These are phyloP conservation scores for Alternaria consortialis DNA, from an alignment of 2,329 filamentous ascomycete genomes.

Conservation along the genomic window DNA sequence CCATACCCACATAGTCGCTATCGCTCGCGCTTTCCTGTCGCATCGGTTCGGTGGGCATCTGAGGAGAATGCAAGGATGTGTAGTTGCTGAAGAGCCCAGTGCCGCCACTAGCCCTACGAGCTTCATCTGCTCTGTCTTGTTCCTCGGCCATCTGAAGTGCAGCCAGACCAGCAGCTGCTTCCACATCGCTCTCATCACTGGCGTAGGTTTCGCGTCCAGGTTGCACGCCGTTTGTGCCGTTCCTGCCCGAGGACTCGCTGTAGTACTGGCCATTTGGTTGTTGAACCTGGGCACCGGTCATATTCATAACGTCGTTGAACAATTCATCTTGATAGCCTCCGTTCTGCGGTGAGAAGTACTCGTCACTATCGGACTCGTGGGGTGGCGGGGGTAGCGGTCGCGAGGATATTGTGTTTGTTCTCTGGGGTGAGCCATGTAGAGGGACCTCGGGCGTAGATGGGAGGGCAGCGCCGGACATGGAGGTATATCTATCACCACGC, in stretches of 20 bases:
- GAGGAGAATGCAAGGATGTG: slow-evolving; percentile 51
- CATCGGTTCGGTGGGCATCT: slow-evolving; percentile 49
- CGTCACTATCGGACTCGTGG: slow-evolving; percentile 58
- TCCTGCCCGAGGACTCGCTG: slow-evolving; percentile 31
- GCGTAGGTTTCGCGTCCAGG: slow-evolving; percentile 39
- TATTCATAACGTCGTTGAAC: slow-evolving; percentile 65
- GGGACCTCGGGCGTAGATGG: slow-evolving; percentile 62
- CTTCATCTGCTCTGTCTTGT: slow-evolving; percentile 70
- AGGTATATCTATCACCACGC: slow-evolving; percentile 42
- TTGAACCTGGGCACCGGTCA: slow-evolving; percentile 48
- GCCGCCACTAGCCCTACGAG: slow-evolving; percentile 67
- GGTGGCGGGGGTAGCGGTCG: slow-evolving; percentile 69
- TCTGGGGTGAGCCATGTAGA: slow-evolving; percentile 58
- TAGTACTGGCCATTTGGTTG: slow-evolving; percentile 47
- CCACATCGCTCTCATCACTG: slow-evolving; percentile 83
- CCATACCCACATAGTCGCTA: slow-evolving; percentile 75
- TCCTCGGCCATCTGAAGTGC: slow-evolving; percentile 86
- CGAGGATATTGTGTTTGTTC: slow-evolving; percentile 62
- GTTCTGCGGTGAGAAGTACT: slow-evolving; percentile 51
- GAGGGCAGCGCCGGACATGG: slow-evolving; percentile 49
- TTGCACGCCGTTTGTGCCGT: slow-evolving; percentile 59
- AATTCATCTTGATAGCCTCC: slow-evolving; percentile 62
- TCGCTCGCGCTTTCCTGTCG: slow-evolving; percentile 60
- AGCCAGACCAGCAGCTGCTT: slow-evolving; percentile 83
- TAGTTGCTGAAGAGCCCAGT: slow-evolving; percentile 62